Base-by-base conservation (phyloP, 805 yeast genomes). In the Barnettozyma populi region DNA sequence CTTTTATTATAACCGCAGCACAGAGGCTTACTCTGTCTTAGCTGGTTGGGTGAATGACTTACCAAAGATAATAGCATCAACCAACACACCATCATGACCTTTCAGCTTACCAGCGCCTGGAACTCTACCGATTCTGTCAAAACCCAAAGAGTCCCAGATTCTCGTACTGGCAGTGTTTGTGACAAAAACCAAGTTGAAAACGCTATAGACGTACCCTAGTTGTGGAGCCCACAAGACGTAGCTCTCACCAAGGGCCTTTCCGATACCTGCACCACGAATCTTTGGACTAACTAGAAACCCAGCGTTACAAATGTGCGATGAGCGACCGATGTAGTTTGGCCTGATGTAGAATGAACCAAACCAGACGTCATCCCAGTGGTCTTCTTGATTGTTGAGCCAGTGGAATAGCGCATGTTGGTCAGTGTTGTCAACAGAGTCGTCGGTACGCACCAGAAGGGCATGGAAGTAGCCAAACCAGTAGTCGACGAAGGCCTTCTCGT, bases 301-400 rank as follows among this genome's bases (percentile, higher is more conserved):
- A 0, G 82, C 97, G 62, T 90, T 90, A 59, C 96, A 88, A 25
- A 79, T 83, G 59, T 90, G 97, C 0, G 94, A 80, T 52, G 92
- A 83, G 49, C 96, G 75, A 8, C 95, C 96, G 2, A 73, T 66
- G 61, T 90, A 90, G 65, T 90, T 90, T 16, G 98, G 96, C 60
- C 86, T 89, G 57, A 90, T 72, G 63, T 84, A 86, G 62, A 83
- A 86, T 2, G 86, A 78, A 1, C 97, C 97, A 40, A 88, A 62
- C 50, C 81, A 76, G 7, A 56, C 53, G 0, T 69, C 59, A 5
- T 70, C 66, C 81, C 84, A 79, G 41, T 71, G 70, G 2, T 40
- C 27, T 13, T 19, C 41, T 21, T 47, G 38, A 8, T 31, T 41
- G 36, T 35, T 36, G 29, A 47, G 38, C 20, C 31, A 23, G 5